phyloP scores from a whole-genome alignment of 257 asterid genomes.

The Petunia secreta region DNA sequence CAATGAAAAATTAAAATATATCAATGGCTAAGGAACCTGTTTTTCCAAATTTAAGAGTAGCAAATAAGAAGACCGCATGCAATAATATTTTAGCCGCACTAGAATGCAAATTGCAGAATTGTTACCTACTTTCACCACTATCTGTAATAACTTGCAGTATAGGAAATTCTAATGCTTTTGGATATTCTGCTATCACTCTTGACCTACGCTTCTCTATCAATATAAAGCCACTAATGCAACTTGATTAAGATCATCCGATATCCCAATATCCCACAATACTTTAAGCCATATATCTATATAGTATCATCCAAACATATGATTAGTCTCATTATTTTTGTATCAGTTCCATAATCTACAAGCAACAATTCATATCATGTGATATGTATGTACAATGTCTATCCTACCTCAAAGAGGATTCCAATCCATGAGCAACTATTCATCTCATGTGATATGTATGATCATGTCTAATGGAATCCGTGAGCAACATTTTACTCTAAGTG shows the following conservation, averaged over 20 bases:
- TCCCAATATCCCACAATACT: neutral
- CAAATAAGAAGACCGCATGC: neutral
- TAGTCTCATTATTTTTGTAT: neutral
- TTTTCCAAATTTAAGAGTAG: neutral
- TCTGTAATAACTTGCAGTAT: slow-evolving; percentile 3
- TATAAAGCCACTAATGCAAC: neutral
- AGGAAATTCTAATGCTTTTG: neutral
- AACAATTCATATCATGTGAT: neutral
- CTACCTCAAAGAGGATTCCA: neutral
- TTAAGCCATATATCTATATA: neutral
- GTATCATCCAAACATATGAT: neutral
- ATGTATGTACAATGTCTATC: neutral
- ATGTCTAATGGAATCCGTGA: neutral
- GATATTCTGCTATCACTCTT: neutral
- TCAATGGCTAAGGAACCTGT: slow-evolving; percentile 18
- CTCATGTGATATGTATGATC: too few relatives aligned
- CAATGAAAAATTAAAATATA: slow-evolving; percentile 33
- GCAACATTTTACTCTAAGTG: neutral
- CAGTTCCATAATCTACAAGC: neutral
- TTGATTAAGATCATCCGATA: neutral
- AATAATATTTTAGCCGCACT: neutral
- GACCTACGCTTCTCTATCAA: neutral
- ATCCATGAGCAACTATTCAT: neutral
- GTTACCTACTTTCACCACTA: neutral
- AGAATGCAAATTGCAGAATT: neutral